phyloP scores from a whole-genome alignment of 1,284 basidiomycete species.

The Pyrrhoderma lamaoense region DNA sequence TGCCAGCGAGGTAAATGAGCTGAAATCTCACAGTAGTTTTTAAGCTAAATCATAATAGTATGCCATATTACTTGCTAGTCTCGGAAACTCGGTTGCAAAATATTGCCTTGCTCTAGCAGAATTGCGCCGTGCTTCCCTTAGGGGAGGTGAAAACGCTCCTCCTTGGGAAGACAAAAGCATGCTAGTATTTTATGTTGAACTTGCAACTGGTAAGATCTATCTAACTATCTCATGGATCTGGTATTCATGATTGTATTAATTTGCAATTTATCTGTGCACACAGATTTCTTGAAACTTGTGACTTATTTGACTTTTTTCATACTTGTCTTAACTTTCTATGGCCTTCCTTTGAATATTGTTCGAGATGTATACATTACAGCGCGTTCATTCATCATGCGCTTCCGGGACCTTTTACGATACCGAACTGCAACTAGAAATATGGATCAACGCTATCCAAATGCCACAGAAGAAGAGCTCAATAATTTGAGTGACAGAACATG shows the following conservation, averaged over 20 bases:
- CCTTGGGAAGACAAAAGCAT: constrained; percentile 98
- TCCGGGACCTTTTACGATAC: constrained; percentile 86
- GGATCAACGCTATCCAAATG: constrained; percentile 93
- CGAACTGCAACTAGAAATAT: constrained; percentile 93
- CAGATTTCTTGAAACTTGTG: constrained; percentile 89
- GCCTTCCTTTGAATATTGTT: constrained; percentile 94
- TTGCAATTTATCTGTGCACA: neutral
- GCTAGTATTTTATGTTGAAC: constrained; percentile 92
- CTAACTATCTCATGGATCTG: neutral
- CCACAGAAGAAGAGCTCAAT: constrained; percentile 79
- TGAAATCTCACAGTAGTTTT: neutral
- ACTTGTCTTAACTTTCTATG: constrained; percentile 89
- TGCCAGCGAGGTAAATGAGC: constrained; percentile 73
- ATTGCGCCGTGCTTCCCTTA: constrained; percentile 61
- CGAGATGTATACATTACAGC: constrained; percentile 95
- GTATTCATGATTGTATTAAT: constrained; percentile 9
- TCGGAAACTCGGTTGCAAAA: constrained; percentile 73
- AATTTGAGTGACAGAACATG: constrained; percentile 85
- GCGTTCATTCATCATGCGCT: constrained; percentile 81
- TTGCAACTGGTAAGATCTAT: constrained; percentile 65
- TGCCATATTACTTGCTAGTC: constrained; percentile 81
- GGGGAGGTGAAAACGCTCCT: constrained; percentile 82
- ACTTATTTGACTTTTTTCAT: constrained; percentile 93
- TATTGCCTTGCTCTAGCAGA: constrained; percentile 86
- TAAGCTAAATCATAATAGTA: constrained; percentile 44